Base-by-base conservation (phyloP, 1,139 yeast genomes). In the Geotrichum klebahnii region DNA sequence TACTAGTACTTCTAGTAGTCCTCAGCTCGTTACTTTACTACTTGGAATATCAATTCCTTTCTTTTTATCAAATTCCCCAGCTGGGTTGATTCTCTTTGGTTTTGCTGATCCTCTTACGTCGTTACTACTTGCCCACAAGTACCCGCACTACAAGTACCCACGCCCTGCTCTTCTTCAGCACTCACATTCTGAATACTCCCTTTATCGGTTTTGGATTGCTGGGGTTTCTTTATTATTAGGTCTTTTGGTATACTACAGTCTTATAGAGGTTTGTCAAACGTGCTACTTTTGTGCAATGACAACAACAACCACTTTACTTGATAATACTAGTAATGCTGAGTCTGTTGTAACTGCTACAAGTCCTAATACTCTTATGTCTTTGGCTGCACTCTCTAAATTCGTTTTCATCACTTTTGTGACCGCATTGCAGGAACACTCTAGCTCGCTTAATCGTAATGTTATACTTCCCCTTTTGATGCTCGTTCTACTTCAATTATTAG, bases 381-480 rank as follows among this genome's bases (percentile, higher is more conserved):
- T n/a, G n/a, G n/a, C n/a, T 17, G 35, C n/a, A 19, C 35, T 53
- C 9, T 24, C 72, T 47, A 70, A 74, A 52, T 63, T 78, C 28
- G 56, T 77, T 24, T 69, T 78, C 14, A 66, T 78, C 3, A 67
- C 78, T 1, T 57, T 73, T 3, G 57, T 78, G 8, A 72, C 79
- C 5, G 80, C 82, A 3, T n/a, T n/a, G 5, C 66, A 82, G 48
- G 90, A 83, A 63, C 89, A 86, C 0, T 69, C 75, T 5, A 69
- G 81, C 20, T 71, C 73, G 28, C 69, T 81, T 69, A 84, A 83
- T 61, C 90, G 83, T 60, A 84, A 84, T 59, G 71, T 82, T 14
- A 68, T 82, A 50, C 75, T 82, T 23, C 89, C 90, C 0, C 59
- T 77, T 26, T 70, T n/a, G n/a, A n/a, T n/a, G n/a, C n/a, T n/a